A percentile compares a stretch with the other conserved stretches of the same genome.
Evolutionary conservation across 768 basidiomycete genomes (phyloP).

Genomic region (Mycena haematopus): DNA sequence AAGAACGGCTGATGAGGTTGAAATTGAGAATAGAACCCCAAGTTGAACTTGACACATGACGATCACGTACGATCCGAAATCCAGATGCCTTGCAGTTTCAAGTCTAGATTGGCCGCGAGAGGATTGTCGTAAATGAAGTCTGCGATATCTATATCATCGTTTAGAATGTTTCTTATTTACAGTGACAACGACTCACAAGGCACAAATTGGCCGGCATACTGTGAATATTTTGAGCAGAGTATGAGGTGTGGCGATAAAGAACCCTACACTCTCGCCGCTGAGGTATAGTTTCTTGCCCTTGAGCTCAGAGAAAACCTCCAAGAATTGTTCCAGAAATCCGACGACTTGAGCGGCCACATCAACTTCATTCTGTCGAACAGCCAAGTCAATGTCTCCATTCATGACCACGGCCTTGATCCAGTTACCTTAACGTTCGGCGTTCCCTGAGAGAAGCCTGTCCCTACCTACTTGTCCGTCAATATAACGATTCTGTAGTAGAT

Average conservation of each 20-base stretch:
- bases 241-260: neutral
- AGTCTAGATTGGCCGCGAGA: constrained; percentile 44
- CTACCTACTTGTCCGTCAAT: too few relatives aligned
- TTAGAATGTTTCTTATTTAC: neutral
- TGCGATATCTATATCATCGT: constrained; percentile 62
- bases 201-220: constrained; percentile 74
- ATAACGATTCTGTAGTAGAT: too few relatives aligned
- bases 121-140: constrained; percentile 74
- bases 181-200: constrained; percentile 51
- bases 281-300: constrained; percentile 76
- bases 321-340: constrained; percentile 77
- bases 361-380: constrained; percentile 48
- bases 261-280: constrained; percentile 75
- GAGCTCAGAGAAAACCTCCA: constrained; percentile 75
- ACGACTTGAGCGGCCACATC: constrained; percentile 55
- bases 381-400: neutral
- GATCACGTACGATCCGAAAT: constrained; percentile 70
- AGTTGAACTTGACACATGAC: constrained; percentile 31
- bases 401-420: constrained; percentile 35
- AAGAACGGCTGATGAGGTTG: constrained; percentile 50
- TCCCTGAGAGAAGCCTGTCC: constrained; percentile 80
- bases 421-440: constrained; percentile 64
- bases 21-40: neutral
- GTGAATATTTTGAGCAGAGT: constrained; percentile 9
- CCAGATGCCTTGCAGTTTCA: constrained; percentile 75